Evolutionary conservation across 139 green algal genomes (phyloP).

Genomic region (Tetraselmis chui): DNA sequence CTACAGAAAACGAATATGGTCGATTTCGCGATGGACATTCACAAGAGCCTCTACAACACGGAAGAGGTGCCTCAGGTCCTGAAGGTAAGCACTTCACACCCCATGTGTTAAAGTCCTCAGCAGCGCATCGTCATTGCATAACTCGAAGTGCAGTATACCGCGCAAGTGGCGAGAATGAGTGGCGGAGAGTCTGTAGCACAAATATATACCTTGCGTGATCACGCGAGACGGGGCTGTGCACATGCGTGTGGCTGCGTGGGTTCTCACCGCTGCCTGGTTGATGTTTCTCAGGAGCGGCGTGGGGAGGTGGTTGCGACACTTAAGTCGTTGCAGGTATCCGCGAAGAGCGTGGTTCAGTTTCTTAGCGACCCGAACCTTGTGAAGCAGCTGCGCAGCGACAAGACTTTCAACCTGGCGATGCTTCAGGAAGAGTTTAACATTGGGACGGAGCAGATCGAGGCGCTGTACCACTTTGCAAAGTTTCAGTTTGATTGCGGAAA

Average conservation of each 20-base stretch:
- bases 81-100: background rate
- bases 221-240: too few species aligned
- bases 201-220: too few species aligned
- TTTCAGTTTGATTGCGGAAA: constrained; percentile 99
- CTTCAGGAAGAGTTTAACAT: constrained; percentile 73
- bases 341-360: constrained; percentile 85
- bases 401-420: constrained; percentile 80
- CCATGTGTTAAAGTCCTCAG: too few species aligned
- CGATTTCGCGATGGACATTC: constrained; percentile 96
- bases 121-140: too few species aligned
- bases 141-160: too few species aligned
- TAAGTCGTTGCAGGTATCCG: constrained; percentile 61
- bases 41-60: constrained; percentile 74
- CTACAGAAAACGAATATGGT: constrained; percentile 98
- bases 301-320: constrained; percentile 58
- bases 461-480: constrained; percentile 95
- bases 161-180: too few species aligned
- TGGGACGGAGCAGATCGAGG: constrained; percentile 84
- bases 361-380: constrained; percentile 77
- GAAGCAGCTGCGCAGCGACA: constrained; percentile 85
- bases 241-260: background rate
- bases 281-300: constrained; percentile 25
- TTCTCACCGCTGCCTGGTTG: background rate
- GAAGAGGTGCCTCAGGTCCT: constrained; percentile 37
- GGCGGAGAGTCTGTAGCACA: too few species aligned